Evolutionary conservation across 768 basidiomycete genomes (phyloP).

Genomic region (Hypsizygus marmoreus): DNA sequence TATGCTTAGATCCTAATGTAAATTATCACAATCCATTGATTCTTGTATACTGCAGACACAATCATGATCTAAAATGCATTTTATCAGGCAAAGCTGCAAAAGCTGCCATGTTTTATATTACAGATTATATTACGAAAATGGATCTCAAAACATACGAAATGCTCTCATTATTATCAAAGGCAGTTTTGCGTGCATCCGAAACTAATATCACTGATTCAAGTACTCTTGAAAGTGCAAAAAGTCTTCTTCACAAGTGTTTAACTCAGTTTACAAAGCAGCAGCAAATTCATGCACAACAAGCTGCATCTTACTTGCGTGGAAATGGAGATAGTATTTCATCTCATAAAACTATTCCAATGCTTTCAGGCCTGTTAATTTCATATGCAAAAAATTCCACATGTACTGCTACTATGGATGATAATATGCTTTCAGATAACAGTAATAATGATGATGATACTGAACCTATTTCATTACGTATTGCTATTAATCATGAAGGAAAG

Average conservation of each 20-base stretch:
- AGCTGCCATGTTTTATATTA: conserved; percentile 38
- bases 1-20: conserved; percentile 26
- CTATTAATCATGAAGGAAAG: conserved; percentile 9
- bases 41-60: conserved; percentile 33
- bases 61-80: conserved; percentile 36
- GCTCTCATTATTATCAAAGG: conserved; percentile 23
- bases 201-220: background rate
- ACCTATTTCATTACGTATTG: background rate
- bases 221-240: conserved; percentile 16
- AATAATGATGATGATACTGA: background rate
- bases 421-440: too few species aligned
- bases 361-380: conserved; percentile 17
- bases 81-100: conserved; percentile 33
- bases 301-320: conserved; percentile 29
- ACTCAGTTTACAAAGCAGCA: conserved; percentile 29
- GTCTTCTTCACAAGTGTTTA: conserved; percentile 31
- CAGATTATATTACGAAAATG: conserved; percentile 37
- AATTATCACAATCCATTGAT: conserved; percentile 36
- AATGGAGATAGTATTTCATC: conserved; percentile 25
- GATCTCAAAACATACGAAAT: conserved; percentile 27
- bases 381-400: conserved; percentile 3
- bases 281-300: conserved; percentile 36
- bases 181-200: conserved; percentile 14
- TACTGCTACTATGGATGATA: background rate
- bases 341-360: conserved; percentile 28